Conservation (phyloP, 768 basidiomycete genomes). For the Kwoniella pini region DNA sequence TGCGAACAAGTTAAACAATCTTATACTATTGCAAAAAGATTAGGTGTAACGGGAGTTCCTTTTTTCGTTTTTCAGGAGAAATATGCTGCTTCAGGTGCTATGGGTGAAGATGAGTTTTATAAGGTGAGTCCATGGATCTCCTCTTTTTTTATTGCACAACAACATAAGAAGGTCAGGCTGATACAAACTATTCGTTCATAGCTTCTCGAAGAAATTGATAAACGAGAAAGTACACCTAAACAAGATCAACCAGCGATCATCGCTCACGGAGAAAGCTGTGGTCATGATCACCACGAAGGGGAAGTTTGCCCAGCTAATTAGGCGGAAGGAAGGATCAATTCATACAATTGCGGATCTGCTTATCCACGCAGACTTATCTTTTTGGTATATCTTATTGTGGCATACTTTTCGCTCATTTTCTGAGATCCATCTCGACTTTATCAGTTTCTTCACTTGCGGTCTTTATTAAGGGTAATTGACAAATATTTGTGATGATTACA, state of each 20-base stretch:
- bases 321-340: too few relatives aligned
- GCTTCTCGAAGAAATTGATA: constrained; percentile 24
- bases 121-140: constrained; percentile 24
- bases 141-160: neutral
- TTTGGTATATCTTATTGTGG: too few relatives aligned
- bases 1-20: constrained; percentile 34
- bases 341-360: too few relatives aligned
- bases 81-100: constrained; percentile 38
- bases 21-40: constrained; percentile 22
- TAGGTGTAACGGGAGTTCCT: constrained; percentile 42
- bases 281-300: neutral
- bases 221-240: constrained; percentile 11
- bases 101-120: constrained; percentile 38
- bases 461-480: too few relatives aligned
- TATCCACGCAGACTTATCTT: too few relatives aligned
- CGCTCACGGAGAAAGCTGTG: neutral
- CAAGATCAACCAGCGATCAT: constrained; percentile 1
- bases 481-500: too few relatives aligned
- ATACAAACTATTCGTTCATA: neutral
- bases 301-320: neutral
- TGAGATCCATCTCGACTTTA: too few relatives aligned
- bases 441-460: too few relatives aligned
- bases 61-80: constrained; percentile 43
- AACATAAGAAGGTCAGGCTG: neutral
- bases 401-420: too few relatives aligned